A percentile compares a stretch with the other conserved stretches of the same genome.
These are phyloP conservation scores for Claviceps cyperi DNA, from an alignment of 2,329 filamentous ascomycete species.

Conservation along the genomic window DNA sequence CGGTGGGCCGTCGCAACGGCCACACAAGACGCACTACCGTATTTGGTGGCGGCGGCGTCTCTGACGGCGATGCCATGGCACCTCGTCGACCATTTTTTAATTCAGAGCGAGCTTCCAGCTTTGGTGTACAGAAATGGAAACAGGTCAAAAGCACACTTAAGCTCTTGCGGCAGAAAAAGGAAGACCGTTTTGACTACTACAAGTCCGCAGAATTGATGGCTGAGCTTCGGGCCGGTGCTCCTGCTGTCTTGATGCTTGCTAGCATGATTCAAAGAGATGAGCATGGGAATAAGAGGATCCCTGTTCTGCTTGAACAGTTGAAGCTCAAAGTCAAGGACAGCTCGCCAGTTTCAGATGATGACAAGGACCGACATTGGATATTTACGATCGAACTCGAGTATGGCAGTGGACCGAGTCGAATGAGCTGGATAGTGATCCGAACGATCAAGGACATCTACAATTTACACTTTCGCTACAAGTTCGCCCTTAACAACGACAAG, in stretches of 20 bases:
- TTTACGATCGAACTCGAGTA: slow-evolving; percentile 93
- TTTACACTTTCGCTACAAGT: slow-evolving; percentile 83
- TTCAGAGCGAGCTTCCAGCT: slow-evolving; percentile 55
- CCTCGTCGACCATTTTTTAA: slow-evolving; percentile 43
- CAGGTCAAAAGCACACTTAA: slow-evolving; percentile 85
- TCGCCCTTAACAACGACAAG: slow-evolving; percentile 71
- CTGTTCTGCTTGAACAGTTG: slow-evolving; percentile 86
- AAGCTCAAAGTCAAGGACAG: slow-evolving; percentile 80
- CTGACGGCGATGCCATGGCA: slow-evolving; percentile 46
- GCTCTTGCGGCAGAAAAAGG: slow-evolving; percentile 63
- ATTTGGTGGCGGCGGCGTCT: slow-evolving; percentile 48
- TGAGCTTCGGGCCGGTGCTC: slow-evolving; percentile 80
- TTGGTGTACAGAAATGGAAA: slow-evolving; percentile 74
- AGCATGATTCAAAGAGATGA: slow-evolving; percentile 98
- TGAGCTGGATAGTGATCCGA: slow-evolving; percentile 89
- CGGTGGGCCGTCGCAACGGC: slow-evolving; percentile 37
- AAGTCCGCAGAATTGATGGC: slow-evolving; percentile 96
- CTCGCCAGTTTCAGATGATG: slow-evolving; percentile 47
- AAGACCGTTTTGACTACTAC: slow-evolving; percentile 79
- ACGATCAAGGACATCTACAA: slow-evolving; percentile 84
- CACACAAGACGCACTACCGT: slow-evolving; percentile 53
- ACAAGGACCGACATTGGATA: slow-evolving; percentile 58
- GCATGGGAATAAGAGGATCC: slow-evolving; percentile 86
- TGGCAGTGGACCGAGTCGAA: slow-evolving; percentile 83
- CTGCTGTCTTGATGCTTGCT: slow-evolving; percentile 83